phyloP scores from a whole-genome alignment of 805 yeast species.

The Metschnikowia gelsemii region DNA sequence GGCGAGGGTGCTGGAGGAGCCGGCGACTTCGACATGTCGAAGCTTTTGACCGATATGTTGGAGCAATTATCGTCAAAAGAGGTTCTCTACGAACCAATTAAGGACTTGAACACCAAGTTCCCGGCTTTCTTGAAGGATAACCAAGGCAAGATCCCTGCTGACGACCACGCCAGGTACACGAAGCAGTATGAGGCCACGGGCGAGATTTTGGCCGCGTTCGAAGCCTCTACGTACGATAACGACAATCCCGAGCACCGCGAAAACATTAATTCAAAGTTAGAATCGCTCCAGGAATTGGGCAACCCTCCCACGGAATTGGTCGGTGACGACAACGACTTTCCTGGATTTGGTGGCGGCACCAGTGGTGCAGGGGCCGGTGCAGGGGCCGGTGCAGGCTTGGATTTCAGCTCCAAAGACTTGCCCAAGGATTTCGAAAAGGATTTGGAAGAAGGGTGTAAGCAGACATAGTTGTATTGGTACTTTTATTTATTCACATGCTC shows the following conservation, averaged over 20 bases:
- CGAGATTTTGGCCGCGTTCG: slow-evolving; percentile 65
- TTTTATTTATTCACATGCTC: slow-evolving; percentile 15
- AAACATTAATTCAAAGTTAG: slow-evolving; percentile 57
- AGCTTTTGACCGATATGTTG: slow-evolving; percentile 68
- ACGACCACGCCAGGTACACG: slow-evolving; percentile 53
- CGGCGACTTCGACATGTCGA: slow-evolving; percentile 58
- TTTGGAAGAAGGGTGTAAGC: slow-evolving; percentile 58
- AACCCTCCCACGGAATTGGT: slow-evolving; percentile 78
- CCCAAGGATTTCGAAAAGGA: slow-evolving; percentile 53
- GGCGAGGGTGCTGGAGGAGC: slow-evolving; percentile 35
- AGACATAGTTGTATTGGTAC: slow-evolving; percentile 22
- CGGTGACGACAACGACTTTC: slow-evolving; percentile 52
- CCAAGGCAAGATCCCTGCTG: slow-evolving; percentile 41
- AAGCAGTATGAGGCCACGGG: slow-evolving; percentile 62
- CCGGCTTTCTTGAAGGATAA: slow-evolving; percentile 67
- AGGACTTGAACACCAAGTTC: slow-evolving; percentile 71
- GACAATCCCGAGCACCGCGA: slow-evolving; percentile 43
- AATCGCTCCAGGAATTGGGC: slow-evolving; percentile 69
- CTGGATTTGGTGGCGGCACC: slow-evolving; percentile 44
- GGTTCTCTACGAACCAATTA: slow-evolving; percentile 83
- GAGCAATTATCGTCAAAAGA: slow-evolving; percentile 82
- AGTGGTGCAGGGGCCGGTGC: slow-evolving; percentile 42
- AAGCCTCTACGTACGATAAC: slow-evolving; percentile 61
- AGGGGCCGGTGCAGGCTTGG: slow-evolving; percentile 42
- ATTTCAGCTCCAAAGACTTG: slow-evolving; percentile 51